Evolutionary conservation across 108 stramenopile species (phyloP), one percentile per base, ranked within the genome.

Genomic region (Fragilaria crotonensis): DNA sequence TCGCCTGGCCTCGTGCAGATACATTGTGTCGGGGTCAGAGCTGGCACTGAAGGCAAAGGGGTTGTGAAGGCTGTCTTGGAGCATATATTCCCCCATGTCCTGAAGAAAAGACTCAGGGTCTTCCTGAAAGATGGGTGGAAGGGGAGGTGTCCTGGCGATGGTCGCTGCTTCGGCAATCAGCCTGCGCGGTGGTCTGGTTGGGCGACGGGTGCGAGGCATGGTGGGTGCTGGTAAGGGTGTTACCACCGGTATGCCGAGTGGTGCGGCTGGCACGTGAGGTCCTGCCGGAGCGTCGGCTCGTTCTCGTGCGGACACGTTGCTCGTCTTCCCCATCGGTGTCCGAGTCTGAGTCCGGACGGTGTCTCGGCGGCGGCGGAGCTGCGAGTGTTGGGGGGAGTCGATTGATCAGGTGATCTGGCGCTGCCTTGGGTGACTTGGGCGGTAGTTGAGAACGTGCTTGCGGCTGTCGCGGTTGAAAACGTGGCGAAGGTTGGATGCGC

Each of bases 1-100:
- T 22, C 23, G 5, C 21, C 70, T 36, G 2, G 74, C 69, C 52
- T 70, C 53, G 49, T 75, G 56, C 1, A 61, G 31, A 27, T 70
- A 58, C 68, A 75, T 70, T 2, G 48, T 70, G 60, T 70, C 69
- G 25, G 44, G 45, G 27, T 59, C 21, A 17, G 25, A 5, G 27
- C 14, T 9, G 22, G 57, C n/a, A 19, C 5, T 11, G 17, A 45
- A 58, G 7, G 57, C 17, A 9, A 58, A 18, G 22, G 48, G 59
- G 21, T 58, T 21, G 11, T 5, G 9, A 21, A 54, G 25, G 25
- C 29, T 5, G 7, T 54, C 54, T 30, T 58, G 57, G 19, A 58
- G 25, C 11, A 11, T 5, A 30, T 54, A 54, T 7, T 54, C 54
- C 9, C 29, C 54, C 19, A 29, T 9, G 19, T 54, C 26, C 25